Evolutionary conservation across 2,329 filamentous ascomycete genomes (phyloP).

Genomic region (Penicillium corylophilum): DNA sequence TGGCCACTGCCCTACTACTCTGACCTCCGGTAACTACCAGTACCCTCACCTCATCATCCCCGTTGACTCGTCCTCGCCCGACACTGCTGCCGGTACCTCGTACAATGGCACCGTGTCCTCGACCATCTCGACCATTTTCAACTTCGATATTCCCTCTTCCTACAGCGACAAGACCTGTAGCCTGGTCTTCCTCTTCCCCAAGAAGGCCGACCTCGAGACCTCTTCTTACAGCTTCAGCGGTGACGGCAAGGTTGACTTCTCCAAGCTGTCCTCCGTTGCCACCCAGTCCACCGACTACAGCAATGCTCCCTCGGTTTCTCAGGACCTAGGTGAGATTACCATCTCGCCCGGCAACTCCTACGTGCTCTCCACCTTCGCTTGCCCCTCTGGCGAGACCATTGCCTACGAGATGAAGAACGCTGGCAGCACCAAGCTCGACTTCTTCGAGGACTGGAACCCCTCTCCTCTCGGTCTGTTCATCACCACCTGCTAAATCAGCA

Average conservation of each 20-base stretch:
- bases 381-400: conserved; percentile 54
- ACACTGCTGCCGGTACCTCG: conserved; percentile 53
- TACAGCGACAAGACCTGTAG: conserved; percentile 61
- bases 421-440: conserved; percentile 55
- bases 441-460: conserved; percentile 64
- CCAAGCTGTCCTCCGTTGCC: conserved; percentile 48
- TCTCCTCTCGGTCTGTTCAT: conserved; percentile 45
- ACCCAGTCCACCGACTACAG: conserved; percentile 53
- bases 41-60: conserved; percentile 65
- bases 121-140: conserved; percentile 61
- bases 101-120: conserved; percentile 58
- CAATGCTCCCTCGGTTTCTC: conserved; percentile 49
- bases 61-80: conserved; percentile 55
- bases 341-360: conserved; percentile 57
- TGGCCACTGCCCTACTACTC: conserved; percentile 45
- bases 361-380: conserved; percentile 53
- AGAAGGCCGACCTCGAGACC: conserved; percentile 55
- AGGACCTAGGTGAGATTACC: conserved; percentile 45
- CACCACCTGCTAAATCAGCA: conserved; percentile 36
- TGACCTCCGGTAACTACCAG: conserved; percentile 50
- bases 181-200: conserved; percentile 65
- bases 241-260: conserved; percentile 54
- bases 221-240: conserved; percentile 58
- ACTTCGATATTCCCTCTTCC: conserved; percentile 62
- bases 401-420: conserved; percentile 53